Evolutionary conservation across 371 early-diverging fungal species (phyloP).

Genomic region (Rhizopus delemar): DNA sequence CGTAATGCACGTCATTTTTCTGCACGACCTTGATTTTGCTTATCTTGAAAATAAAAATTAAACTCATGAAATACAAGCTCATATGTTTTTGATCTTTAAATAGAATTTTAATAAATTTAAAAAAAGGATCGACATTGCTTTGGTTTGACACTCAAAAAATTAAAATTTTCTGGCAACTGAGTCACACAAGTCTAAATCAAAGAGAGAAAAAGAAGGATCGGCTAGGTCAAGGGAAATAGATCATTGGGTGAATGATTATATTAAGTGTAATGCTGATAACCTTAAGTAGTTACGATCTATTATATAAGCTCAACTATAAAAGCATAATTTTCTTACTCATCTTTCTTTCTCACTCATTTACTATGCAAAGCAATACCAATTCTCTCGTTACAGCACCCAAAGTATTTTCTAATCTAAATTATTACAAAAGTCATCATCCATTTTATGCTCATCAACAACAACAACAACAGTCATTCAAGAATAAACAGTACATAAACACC

Average conservation of each 20-base stretch:
- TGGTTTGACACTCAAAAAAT: too few relatives aligned
- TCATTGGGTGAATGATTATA: not conserved
- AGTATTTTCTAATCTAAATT: slow-evolving; percentile 23
- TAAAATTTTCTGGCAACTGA: not conserved
- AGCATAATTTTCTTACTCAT: slow-evolving; percentile 3
- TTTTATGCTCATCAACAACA: not conserved
- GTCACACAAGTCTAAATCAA: too few relatives aligned
- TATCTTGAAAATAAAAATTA: too few relatives aligned
- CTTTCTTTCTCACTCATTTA: slow-evolving; percentile 4
- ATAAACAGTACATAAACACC: slow-evolving; percentile 5
- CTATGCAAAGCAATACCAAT: not conserved
- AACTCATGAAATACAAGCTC: too few relatives aligned
- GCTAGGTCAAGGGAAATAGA: not conserved
- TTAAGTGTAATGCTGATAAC: slow-evolving; percentile 4
- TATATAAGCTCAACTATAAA: not conserved
- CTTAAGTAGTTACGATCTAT: not conserved
- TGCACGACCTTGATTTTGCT: too few relatives aligned
- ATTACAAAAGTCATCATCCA: slow-evolving; percentile 16
- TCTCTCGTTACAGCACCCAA: slow-evolving; percentile 23
- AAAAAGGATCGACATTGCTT: too few relatives aligned
- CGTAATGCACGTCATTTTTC: too few relatives aligned
- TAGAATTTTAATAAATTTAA: too few relatives aligned
- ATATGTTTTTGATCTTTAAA: too few relatives aligned
- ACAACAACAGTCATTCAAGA: too few relatives aligned
- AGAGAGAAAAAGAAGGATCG: not conserved